These are phyloP conservation scores for Microsporum audouinii DNA, from an alignment of 2,329 filamentous ascomycete species.

Conservation along the genomic window DNA sequence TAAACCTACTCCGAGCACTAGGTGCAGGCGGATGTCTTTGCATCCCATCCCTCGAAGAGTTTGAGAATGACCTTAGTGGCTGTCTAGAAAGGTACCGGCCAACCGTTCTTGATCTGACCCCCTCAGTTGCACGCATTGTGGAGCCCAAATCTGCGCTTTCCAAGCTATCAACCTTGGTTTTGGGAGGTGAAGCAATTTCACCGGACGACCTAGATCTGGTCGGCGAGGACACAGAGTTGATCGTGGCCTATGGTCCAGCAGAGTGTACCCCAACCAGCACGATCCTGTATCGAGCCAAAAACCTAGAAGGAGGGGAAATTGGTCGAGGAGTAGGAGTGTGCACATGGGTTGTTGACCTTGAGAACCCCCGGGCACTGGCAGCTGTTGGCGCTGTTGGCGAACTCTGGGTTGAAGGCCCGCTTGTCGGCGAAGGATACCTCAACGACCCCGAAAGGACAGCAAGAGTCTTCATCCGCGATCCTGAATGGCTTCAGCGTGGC, in stretches of 20 bases:
- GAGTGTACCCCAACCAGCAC: slow-evolving; percentile 29
- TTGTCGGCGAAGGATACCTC: slow-evolving; percentile 29
- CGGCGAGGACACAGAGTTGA: slow-evolving; percentile 22
- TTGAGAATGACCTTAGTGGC: slow-evolving; percentile 39
- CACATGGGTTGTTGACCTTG: slow-evolving; percentile 18
- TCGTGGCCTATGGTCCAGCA: slow-evolving; percentile 26
- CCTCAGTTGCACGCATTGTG: slow-evolving; percentile 43
- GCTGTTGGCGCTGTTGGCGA: slow-evolving; percentile 32
- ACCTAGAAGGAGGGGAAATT: slow-evolving; percentile 28
- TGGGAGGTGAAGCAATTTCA: slow-evolving; percentile 21
- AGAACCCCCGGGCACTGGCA: slow-evolving; percentile 13
- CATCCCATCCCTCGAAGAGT: slow-evolving; percentile 42
- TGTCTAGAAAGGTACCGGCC: slow-evolving; percentile 41
- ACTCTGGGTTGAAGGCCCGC: slow-evolving; percentile 29
- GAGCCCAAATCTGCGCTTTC: slow-evolving; percentile 33
- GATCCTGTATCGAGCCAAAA: slow-evolving; percentile 24
- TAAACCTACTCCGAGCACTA: slow-evolving; percentile 29
- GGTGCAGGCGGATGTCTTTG: slow-evolving; percentile 49
- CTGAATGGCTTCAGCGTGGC: neutral
- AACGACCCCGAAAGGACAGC: slow-evolving; percentile 15
- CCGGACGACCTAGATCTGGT: slow-evolving; percentile 17
- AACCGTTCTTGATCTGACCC: slow-evolving; percentile 48
- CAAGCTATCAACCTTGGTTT: slow-evolving; percentile 25
- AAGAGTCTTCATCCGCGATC: slow-evolving; percentile 13
- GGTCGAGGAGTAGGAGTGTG: slow-evolving; percentile 13